phyloP scores from a whole-genome alignment of 2,329 filamentous ascomycete species.

The Escovopsis sp. region DNA sequence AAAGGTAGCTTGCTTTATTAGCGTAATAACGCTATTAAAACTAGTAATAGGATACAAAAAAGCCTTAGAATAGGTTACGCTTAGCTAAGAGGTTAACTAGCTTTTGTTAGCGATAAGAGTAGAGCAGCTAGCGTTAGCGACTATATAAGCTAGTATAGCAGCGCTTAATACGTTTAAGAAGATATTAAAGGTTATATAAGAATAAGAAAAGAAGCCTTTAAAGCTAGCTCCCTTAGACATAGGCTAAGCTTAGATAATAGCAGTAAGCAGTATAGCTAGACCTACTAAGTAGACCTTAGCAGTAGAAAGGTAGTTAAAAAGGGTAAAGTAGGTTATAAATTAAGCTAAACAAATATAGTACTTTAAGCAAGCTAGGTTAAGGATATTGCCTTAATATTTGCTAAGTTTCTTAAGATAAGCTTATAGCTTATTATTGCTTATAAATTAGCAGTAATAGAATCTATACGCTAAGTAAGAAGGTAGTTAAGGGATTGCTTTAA shows the following conservation, averaged over 20 bases:
- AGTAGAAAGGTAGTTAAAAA: neutral
- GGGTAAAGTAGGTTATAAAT: neutral
- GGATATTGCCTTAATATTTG: neutral
- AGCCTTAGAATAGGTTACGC: neutral
- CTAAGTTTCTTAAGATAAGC: too few species aligned
- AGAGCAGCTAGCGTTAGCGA: neutral
- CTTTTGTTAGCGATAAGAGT: constrained; percentile 1
- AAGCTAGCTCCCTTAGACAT: too few species aligned
- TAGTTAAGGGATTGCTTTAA: too few species aligned
- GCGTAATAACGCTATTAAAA: neutral
- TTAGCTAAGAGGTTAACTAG: neutral
- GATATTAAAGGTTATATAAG: too few species aligned
- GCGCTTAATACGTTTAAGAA: too few species aligned
- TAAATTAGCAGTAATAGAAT: neutral
- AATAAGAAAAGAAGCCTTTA: too few species aligned
- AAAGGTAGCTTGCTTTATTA: neutral
- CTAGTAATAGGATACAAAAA: neutral
- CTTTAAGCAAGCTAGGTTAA: neutral
- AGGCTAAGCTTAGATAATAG: too few species aligned
- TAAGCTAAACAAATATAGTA: neutral
- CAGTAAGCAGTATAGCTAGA: too few species aligned
- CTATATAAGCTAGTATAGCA: too few species aligned
- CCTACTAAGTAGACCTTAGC: neutral
- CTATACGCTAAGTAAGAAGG: too few species aligned
- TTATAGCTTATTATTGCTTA: neutral